Percentiles rank a stretch among this genome's conserved stretches.
These are phyloP conservation scores for Endoconidiophora laricicola DNA, from an alignment of 2,329 filamentous ascomycete species.

Conservation along the genomic window DNA sequence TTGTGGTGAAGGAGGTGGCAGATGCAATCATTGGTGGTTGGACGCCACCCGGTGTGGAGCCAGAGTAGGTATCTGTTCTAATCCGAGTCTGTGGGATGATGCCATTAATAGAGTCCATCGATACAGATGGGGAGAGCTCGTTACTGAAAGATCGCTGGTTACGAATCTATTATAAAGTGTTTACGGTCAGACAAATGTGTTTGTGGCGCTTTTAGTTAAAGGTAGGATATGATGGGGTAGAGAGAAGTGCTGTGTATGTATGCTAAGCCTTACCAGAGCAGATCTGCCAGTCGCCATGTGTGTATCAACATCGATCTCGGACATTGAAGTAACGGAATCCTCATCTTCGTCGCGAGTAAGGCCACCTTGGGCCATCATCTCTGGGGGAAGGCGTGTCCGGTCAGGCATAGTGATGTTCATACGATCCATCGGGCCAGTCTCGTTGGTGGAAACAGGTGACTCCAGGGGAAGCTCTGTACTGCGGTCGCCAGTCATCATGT, in stretches of 20 bases:
- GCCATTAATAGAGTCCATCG: conserved; percentile 76
- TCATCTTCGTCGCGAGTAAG: conserved; percentile 74
- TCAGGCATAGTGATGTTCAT: conserved; percentile 81
- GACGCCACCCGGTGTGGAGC: conserved; percentile 23
- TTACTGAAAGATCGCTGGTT: conserved; percentile 51
- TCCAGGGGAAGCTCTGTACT: conserved; percentile 91
- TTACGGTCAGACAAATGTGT: neutral
- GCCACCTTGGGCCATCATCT: conserved; percentile 68
- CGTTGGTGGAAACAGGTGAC: conserved; percentile 62
- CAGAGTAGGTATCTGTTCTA: conserved; percentile 39
- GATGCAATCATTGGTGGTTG: conserved; percentile 36
- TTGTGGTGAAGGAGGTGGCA: conserved; percentile 45
- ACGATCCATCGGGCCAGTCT: conserved; percentile 74
- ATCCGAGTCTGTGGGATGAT: conserved; percentile 40
- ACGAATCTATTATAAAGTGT: conserved; percentile 28
- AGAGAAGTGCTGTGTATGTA: neutral
- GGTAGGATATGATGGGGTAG: no score
- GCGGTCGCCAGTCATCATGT: conserved; percentile 88
- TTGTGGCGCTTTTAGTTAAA: no score
- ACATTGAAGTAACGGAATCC: conserved; percentile 40
- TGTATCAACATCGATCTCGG: conserved; percentile 13
- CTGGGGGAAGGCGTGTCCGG: conserved; percentile 73
- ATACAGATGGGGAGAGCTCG: conserved; percentile 69
- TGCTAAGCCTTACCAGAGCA: no score
- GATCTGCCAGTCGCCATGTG: neutral